Evolutionary conservation across 2,329 filamentous ascomycete species (phyloP), one percentile per base, ranked within the genome.

Genomic region (Xylaria sp.): DNA sequence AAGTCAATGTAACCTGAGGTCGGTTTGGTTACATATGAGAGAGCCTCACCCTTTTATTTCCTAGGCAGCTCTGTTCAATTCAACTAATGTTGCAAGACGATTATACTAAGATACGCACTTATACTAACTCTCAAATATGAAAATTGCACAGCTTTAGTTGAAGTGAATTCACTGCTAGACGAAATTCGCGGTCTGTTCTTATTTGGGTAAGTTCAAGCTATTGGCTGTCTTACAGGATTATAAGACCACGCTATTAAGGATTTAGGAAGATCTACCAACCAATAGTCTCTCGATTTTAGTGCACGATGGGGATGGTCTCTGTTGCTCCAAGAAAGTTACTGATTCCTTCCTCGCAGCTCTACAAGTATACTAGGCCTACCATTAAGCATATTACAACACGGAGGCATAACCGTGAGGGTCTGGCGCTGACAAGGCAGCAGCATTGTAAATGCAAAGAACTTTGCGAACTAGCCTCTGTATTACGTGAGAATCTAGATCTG

Each of bases 401-500:
- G n/a, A 39, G 36, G 36, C 36, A 39, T 42, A 17, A 14, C 2
- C 39, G 14, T 42, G 12, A 19, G 6, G n/a, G 14, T 50, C 21
- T 27, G 48, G 42, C 11, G 17, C 24, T 32, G 34, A 54, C 4
- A 54, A 55, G 55, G 55, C 50, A 56, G 55, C 30, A 67, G 50
- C 60, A 48, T 50, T 45, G 5, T 48, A 21, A 42, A 54, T 19
- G n/a, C 11, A 39, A 64, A 24, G 30, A 50, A 47, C 42, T 47
- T 45, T 48, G 30, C 17, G 9, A 48, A 60, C 21, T 30, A 51
- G 21, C 24, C 63, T 27, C 27, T 61, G 39, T 47, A 30, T 67
- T 59, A 58, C 47, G 57, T 48, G 61, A 61, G 55, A 55, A 50
- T 42, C 30, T 8, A 58, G 64, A 47, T 45, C 48, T 45, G 17